Evolutionary conservation across 768 basidiomycete species (phyloP), one percentile per base, ranked within the genome.

Genomic region (Pseudohyphozyma bogoriensis): DNA sequence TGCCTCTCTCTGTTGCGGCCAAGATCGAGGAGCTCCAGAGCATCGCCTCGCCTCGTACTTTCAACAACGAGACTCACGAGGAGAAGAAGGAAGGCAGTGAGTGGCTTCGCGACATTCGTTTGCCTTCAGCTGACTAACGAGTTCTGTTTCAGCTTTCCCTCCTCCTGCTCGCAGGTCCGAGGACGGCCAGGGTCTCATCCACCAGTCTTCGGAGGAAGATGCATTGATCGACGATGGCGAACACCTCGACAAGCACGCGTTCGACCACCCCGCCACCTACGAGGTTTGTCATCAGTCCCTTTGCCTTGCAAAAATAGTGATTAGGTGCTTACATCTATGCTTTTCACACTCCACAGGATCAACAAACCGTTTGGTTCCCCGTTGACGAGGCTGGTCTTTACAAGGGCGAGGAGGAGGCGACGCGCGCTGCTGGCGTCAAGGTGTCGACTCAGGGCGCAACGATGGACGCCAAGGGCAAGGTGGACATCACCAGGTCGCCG

Each of bases 331-430:
- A 20, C 20, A n/a, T 44, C 42, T n/a, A n/a, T n/a, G n/a, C n/a
- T n/a, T n/a, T n/a, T n/a, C n/a, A n/a, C n/a, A n/a, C n/a, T n/a
- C n/a, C n/a, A 12, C 20, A 50, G 35, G 66, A 66, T 50, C 87
- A 90, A 74, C 79, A 84, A 63, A 78, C 82, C 7, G 76, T 96
- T 35, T 97, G 93, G 93, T 73, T 96, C 56, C 88, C 93, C 26
- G 74, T 76, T 40, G 93, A 97, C n/a, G 83, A 84, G 12, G 69
- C 89, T 56, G 81, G 78, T 1, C 74, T 77, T 39, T 81, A 80
- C 62, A 69, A 71, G 35, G 81, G 78, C 58, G 87, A 88, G 76
- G 82, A 80, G 65, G 71, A 75, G 62, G 80, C 74, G 63, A 83
- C 83, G 71, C 70, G 68, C 62, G 77, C 76, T 32, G 69, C 63